Percentiles rank a stretch among this genome's conserved stretches.
Evolutionary conservation across 2,329 filamentous ascomycete genomes (phyloP).

Genomic region (Diplodia seriata): DNA sequence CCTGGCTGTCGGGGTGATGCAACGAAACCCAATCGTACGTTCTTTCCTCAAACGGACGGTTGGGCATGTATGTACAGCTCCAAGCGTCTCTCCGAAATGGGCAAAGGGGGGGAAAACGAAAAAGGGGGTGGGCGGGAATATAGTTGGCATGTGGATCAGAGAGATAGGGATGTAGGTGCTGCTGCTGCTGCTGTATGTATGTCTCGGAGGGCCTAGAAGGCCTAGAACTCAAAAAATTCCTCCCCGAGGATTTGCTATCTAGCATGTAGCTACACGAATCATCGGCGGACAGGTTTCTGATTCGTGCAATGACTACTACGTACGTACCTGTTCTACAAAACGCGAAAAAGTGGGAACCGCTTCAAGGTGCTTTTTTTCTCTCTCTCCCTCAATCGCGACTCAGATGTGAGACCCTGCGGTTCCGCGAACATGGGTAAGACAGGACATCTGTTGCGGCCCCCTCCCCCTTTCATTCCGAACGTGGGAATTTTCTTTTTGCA

Average conservation of each 20-base stretch:
- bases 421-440: not conserved
- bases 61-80: no score
- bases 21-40: no score
- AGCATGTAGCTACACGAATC: not conserved
- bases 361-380: not conserved
- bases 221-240: not conserved
- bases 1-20: no score
- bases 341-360: not conserved
- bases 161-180: no score
- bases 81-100: no score
- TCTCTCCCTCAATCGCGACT: not conserved
- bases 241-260: not conserved
- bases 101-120: no score
- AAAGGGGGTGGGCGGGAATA: no score
- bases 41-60: no score
- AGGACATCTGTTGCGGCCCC: not conserved
- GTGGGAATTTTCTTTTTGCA: not conserved
- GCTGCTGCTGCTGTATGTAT: not conserved
- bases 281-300: not conserved
- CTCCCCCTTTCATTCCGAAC: conserved; percentile 6
- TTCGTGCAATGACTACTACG: not conserved
- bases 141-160: no score
- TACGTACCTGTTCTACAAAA: not conserved
- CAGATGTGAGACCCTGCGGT: not conserved
- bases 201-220: not conserved